A percentile compares a stretch with the other conserved stretches of the same genome.
Conservation (phyloP, 345 rosid genomes). For the Populus ilicifolia region DNA sequence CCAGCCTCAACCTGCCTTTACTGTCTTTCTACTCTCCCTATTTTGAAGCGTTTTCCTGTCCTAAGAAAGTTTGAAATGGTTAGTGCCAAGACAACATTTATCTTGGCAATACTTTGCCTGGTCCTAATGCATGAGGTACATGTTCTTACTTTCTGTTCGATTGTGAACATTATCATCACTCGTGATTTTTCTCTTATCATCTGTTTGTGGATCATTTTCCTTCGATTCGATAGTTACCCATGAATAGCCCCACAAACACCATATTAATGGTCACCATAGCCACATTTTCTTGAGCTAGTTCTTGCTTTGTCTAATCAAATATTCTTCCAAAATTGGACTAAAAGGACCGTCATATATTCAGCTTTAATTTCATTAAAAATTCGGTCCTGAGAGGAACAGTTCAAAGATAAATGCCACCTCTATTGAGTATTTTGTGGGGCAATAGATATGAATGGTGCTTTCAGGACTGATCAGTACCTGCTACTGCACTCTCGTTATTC, state of each 20-base stretch:
- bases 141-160: not conserved
- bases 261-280: not conserved
- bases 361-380: not conserved
- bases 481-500: not conserved
- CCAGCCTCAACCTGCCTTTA: not conserved
- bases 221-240: not conserved
- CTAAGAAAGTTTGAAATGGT: not conserved
- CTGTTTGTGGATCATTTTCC: not conserved
- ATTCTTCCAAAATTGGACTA: not conserved
- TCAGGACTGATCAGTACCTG: not conserved
- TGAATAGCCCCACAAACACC: not conserved
- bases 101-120: constrained; percentile 13
- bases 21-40: not conserved
- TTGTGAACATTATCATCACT: not conserved
- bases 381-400: not conserved
- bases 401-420: not conserved
- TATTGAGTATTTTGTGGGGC: not conserved
- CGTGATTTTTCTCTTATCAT: not conserved
- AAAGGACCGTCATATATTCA: not conserved
- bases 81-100: constrained; percentile 5
- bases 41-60: not conserved
- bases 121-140: constrained; percentile 15
- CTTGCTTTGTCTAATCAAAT: not conserved
- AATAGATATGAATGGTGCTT: not conserved
- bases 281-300: not conserved